Base-by-base conservation (phyloP, 1,284 basidiomycete genomes). In the Coniferiporia sulphurascens region DNA sequence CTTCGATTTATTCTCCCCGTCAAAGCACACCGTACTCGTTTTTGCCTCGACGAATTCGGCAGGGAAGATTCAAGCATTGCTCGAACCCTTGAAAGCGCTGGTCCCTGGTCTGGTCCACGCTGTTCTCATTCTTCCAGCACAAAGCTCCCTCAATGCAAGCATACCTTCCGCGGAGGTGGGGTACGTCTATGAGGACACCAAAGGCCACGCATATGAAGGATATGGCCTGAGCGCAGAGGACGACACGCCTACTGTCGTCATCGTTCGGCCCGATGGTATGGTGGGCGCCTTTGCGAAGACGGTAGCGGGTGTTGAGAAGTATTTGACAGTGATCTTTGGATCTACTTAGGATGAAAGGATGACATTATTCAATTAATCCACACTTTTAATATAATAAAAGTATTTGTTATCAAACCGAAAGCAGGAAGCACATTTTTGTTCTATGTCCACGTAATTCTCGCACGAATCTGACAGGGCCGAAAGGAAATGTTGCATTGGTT, bases 141-240 rank as follows among this genome's bases (percentile, higher is more conserved):
- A 10, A 3, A 17, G 10, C 17, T 35, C 34, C 32, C 21, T 53
- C 3, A 34, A 17, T 12, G 45, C 48, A 12, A 41, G 48, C 35
- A 4, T 19, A 3, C 6, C 5, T 1, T 41, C 38, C 2, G 8
- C 17, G n/a, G 32, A n/a, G 17, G 62, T 70, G 0, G 69, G 73
- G 54, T 65, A 64, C n/a, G 66, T 76, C 4, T 59, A 77, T 2
- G 73, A 73, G 61, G 77, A 79, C 65, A 52, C 59, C 4, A 65
- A 67, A 6, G 72, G 71, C 4, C 71, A 76, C 61, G 76, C 76
- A 0, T 69, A 73, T 56, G 60, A 63, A 4, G 68, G 72, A 1
- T 79, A 79, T 65, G 67, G 66, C 44, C 63, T 72, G 4, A 62
- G 62, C n/a, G 65, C 12, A 6, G 32, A 32, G 12, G 19, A 36